phyloP scores from a whole-genome alignment of 23 red algal species.

The Gracilariopsis chorda region DNA sequence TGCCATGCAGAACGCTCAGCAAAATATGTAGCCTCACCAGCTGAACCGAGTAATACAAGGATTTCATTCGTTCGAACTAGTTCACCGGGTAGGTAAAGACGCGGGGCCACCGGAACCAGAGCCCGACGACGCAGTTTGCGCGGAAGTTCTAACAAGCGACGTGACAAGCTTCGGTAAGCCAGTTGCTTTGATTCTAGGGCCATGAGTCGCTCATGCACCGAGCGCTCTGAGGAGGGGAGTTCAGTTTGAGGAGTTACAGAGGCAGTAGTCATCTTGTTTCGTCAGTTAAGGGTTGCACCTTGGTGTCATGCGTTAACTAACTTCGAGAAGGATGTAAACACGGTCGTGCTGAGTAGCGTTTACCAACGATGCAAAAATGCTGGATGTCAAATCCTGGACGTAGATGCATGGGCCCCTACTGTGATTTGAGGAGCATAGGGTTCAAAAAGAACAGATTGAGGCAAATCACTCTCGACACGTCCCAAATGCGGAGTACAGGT shows the following conservation, averaged over 20 bases:
- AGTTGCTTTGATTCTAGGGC: slow-evolving; percentile 15
- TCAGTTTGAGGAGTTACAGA: not conserved
- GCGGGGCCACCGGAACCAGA: slow-evolving; percentile 30
- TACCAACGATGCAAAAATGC: too few species aligned
- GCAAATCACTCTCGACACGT: too few species aligned
- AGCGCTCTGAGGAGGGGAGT: not conserved
- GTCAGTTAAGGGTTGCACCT: too few species aligned
- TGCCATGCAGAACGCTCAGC: slow-evolving; percentile 50
- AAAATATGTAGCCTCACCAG: slow-evolving; percentile 26
- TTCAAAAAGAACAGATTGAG: too few species aligned
- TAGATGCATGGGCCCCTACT: too few species aligned
- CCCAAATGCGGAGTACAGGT: too few species aligned
- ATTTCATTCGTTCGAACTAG: slow-evolving; percentile 29
- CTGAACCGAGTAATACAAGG: slow-evolving; percentile 21
- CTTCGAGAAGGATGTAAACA: too few species aligned
- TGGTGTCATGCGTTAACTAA: too few species aligned
- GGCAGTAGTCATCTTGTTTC: too few species aligned
- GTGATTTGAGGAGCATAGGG: too few species aligned
- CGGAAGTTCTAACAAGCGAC: slow-evolving; percentile 13
- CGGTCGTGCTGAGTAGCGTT: too few species aligned
- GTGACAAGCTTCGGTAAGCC: not conserved
- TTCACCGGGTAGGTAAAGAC: slow-evolving; percentile 28
- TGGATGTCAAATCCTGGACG: too few species aligned
- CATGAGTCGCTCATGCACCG: not conserved
- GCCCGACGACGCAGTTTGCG: not conserved